Evolutionary conservation across 2,329 filamentous ascomycete genomes (phyloP), one percentile per base, ranked within the genome.

Genomic region (Dothideomycetes sp.): DNA sequence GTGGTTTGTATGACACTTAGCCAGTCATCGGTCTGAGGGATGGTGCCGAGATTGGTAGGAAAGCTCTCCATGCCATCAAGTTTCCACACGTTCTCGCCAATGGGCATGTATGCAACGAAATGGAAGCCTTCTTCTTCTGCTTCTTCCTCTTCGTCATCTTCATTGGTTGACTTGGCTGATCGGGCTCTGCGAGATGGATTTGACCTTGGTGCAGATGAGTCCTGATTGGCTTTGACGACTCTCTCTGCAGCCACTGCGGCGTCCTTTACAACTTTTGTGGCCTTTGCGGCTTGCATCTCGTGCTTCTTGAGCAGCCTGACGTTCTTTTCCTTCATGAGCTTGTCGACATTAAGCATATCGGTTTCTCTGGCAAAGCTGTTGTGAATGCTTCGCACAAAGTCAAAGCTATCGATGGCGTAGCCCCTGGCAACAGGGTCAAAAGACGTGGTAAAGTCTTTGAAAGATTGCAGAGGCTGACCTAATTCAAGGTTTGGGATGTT

Each of bases 31-130:
- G 54, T 63, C 54, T 70, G 63, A 33, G 58, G 50, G 16, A 62
- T 65, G 13, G 22, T 58, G 63, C 80, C 80, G 42, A 87, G 66
- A 42, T 69, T 73, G 23, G 77, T 71, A 3, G 86, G 89, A 48
- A 79, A 76, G 29, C 67, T 67, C 57, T 88, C 78, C 16, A 95
- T 67, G 4, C 89, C 89, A 59, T 96, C 89, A 4, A 96, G 76
- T 57, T 88, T 84, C 86, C 86, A 95, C 11, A 94, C 74, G 42
- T 76, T 68, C 2, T 76, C 79, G n/a, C 73, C 69, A 11, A 78
- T 73, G 2, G 85, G 84, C 20, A 95, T 78, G 55, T 89, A 94
- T 5, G 87, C 88, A 48, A 94, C 82, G 59, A 91, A 96, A 56
- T 96, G 89, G 55, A 82, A 91, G 0, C 76, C 79, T 10, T 74